Base-by-base conservation (phyloP, 2,329 filamentous ascomycete species). In the Arthrobotrys conoides region DNA sequence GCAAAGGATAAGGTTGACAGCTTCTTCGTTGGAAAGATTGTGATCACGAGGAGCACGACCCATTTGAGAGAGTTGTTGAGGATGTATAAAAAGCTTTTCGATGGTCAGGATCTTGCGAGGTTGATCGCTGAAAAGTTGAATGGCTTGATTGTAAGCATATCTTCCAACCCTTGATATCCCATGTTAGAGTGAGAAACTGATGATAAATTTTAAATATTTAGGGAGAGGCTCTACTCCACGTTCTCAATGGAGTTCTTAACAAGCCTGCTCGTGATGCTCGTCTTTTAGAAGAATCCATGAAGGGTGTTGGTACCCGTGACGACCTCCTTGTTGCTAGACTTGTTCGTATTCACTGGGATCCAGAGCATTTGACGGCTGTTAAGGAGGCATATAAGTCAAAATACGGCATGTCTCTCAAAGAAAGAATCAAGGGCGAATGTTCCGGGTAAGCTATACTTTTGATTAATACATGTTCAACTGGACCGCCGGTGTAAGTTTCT, bases 211-310 rank as follows among this genome's bases (percentile, higher is more conserved):
- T 81, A 97, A 3, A 16, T 5, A n/a, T 69, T 6, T 81, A 97
- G 94, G 96, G 96, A 80, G 96, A 99, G 86, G 90, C 97, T 20
- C 90, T 98, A 44, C 93, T 94, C 0, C 96, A 98, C 85, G 93
- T 98, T 82, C 91, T 99, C 83, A 97, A 98, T 85, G 96, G 96
- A 82, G 91, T 97, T 72, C 97, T 98, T 86, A 98, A 98, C 86
- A 92, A 92, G 76, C 94, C 96, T 5, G 93, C 97, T 80, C 93
- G 96, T 70, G 96, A 98, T 84, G 93, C 95, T 2, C 88, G 97
- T 44, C 90, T 98, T 1, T 87, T 99, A 0, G 91, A 97, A 84
- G 96, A 98, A 86, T 95, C 96, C 1, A 90, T 98, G 89, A 88
- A 77, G 79, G 81, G 77, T 38, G 80, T 38, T 24, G 80, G 49